Evolutionary conservation across 345 rosid genomes (phyloP), one percentile per base, ranked within the genome.

Genomic region (Triadica sebifera): DNA sequence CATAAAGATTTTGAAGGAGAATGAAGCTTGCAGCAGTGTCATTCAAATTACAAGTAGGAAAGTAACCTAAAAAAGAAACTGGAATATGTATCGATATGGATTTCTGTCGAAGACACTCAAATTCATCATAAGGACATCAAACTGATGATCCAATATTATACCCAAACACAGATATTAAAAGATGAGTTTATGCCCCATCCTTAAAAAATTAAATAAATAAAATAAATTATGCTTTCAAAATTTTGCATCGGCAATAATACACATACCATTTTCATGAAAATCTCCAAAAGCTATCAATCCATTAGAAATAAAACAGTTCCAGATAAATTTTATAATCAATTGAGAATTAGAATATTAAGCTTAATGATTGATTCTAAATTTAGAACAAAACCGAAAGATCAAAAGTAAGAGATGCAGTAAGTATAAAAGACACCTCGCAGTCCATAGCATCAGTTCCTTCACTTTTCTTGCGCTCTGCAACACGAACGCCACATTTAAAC

Each of bases 381-480:
- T 39, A 20, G 8, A 38, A 29, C 55, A 45, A 25, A 20, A 71
- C 16, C 12, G 43, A 61, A 57, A 58, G 46, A 43, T 20, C 53
- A 58, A 39, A 29, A 62, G 41, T 38, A 12, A 5, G 25, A 62
- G 34, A 50, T 12, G 6, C 9, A 70, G 51, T 13, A 59, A 59
- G 41, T 17, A 25, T 59, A 22, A 46, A 4, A 25, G 59, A 43
- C 67, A 94, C 97, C 93, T 90, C 94, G 65, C 82, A 73, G 71
- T 86, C 90, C 20, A 83, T 24, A 56, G 86, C 89, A 76, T 84
- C 88, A 52, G 77, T 51, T 62, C 78, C 85, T 69, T 82, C 90
- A 61, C 81, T 85, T 63, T 84, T 86, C 82, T 87, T 87, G n/a
- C 97, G 90, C 74, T 87, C 97, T 92, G 85, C 62, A 34, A 65